Conservation (phyloP, 2,329 filamentous ascomycete species). For the Penicillium sp. region DNA sequence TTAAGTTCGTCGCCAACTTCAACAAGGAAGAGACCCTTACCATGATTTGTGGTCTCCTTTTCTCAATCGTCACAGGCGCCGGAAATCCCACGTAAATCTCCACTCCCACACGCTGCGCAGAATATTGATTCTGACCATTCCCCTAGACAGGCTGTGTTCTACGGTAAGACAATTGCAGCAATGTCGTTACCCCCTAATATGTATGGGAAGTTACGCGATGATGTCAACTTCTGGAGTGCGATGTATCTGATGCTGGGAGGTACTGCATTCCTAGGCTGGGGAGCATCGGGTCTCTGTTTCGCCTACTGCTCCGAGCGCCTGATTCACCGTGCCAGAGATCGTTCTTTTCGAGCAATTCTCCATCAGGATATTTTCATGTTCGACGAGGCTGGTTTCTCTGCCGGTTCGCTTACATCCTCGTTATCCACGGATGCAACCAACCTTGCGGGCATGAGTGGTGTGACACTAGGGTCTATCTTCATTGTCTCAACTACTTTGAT, state of each 20-base stretch:
- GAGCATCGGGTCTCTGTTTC: conserved; percentile 64
- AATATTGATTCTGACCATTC: conserved; percentile 45
- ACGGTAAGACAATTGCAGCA: conserved; percentile 52
- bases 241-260: conserved; percentile 5
- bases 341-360: conserved; percentile 80
- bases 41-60: conserved; percentile 43
- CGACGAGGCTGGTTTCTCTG: conserved; percentile 81
- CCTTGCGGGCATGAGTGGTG: conserved; percentile 73
- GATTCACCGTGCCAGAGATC: conserved; percentile 76
- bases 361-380: conserved; percentile 93
- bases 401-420: conserved; percentile 82
- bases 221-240: conserved; percentile 4
- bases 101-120: conserved; percentile 65
- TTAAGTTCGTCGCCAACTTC: conserved; percentile 9
- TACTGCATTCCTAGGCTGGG: background rate
- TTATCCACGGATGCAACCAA: conserved; percentile 66
- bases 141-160: conserved; percentile 74
- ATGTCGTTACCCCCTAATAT: conserved; percentile 16
- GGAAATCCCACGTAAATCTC: conserved; percentile 49
- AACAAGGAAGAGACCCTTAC: conserved; percentile 3
- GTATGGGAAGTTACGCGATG: background rate
- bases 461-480: conserved; percentile 80
- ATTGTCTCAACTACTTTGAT: conserved; percentile 77
- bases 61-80: background rate
- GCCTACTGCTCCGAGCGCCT: conserved; percentile 81